Evolutionary conservation across 768 basidiomycete genomes (phyloP).

Genomic region (Collybia nuda): DNA sequence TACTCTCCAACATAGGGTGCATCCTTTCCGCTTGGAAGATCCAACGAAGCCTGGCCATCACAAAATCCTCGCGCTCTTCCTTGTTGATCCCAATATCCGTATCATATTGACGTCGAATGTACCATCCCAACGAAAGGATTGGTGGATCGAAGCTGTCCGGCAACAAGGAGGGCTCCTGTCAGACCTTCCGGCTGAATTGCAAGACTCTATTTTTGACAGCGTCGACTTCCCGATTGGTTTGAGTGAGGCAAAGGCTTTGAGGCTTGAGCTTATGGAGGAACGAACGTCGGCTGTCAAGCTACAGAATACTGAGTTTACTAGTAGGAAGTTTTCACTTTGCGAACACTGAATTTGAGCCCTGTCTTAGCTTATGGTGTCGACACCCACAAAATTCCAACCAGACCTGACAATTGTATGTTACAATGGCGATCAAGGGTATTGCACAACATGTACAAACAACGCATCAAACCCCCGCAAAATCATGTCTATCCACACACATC

Average conservation of each 20-base stretch:
- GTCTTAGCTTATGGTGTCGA: too few species aligned
- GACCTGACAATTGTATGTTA: too few species aligned
- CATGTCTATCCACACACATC: too few species aligned
- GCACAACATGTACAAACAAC: too few species aligned
- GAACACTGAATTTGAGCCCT: too few species aligned
- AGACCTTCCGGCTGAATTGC: slow-evolving; percentile 20
- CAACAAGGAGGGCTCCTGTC: slow-evolving; percentile 5
- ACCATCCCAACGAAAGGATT: slow-evolving; percentile 23
- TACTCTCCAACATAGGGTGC: slow-evolving; percentile 11
- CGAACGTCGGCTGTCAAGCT: too few species aligned
- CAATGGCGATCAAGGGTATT: too few species aligned
- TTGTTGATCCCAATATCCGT: slow-evolving; percentile 17
- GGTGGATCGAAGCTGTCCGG: slow-evolving; percentile 19
- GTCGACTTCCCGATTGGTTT: slow-evolving; percentile 19
- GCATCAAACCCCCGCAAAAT: too few species aligned
- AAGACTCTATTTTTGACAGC: slow-evolving; percentile 13
- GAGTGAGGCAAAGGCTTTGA: slow-evolving; percentile 20
- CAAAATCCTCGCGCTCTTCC: slow-evolving; percentile 16
- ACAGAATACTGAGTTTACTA: too few species aligned
- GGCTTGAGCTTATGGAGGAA: slow-evolving; percentile 26
- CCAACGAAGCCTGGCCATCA: slow-evolving; percentile 10
- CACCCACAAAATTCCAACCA: too few species aligned
- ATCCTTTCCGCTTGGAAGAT: slow-evolving; percentile 11
- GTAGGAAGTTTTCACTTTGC: too few species aligned
- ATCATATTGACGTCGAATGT: slow-evolving; percentile 24